These are phyloP conservation scores for Globisporangium nunn DNA, from an alignment of 352 stramenopile species.

Conservation along the genomic window DNA sequence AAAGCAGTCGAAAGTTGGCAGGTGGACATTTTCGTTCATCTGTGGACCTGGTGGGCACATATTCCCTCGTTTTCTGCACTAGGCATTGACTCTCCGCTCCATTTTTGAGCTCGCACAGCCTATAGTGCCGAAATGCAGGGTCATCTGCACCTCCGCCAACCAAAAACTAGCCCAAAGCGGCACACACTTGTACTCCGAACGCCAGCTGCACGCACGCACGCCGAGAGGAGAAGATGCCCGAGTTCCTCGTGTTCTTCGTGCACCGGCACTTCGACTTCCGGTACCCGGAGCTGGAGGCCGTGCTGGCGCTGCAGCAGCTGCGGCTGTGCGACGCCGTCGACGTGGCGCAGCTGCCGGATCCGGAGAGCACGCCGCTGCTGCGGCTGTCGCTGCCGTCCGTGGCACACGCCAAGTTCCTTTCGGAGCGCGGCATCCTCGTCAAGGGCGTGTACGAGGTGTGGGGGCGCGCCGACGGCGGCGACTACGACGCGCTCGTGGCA, in stretches of 20 bases:
- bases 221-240: constrained; percentile 22
- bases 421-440: constrained; percentile 67
- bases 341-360: constrained; percentile 27
- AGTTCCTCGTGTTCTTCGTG: constrained; percentile 81
- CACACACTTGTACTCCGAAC: not conserved
- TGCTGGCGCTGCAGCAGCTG: constrained; percentile 59
- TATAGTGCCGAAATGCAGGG: not conserved
- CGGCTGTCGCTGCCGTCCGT: constrained; percentile 48
- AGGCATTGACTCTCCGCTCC: too few species aligned
- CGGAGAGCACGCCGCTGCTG: constrained; percentile 55
- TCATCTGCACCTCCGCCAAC: not conserved
- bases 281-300: constrained; percentile 71
- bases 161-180: not conserved
- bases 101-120: too few species aligned
- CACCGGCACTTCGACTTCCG: constrained; percentile 80
- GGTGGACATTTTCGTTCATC: too few species aligned
- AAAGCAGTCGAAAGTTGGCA: too few species aligned
- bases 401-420: constrained; percentile 69
- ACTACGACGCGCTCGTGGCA: constrained; percentile 46
- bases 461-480: constrained; percentile 23
- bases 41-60: too few species aligned
- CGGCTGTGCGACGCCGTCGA: constrained; percentile 23
- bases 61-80: too few species aligned
- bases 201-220: too few species aligned
- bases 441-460: constrained; percentile 83